Evolutionary conservation across 805 yeast genomes (phyloP).

Genomic region (Ascoidea rubescens): DNA sequence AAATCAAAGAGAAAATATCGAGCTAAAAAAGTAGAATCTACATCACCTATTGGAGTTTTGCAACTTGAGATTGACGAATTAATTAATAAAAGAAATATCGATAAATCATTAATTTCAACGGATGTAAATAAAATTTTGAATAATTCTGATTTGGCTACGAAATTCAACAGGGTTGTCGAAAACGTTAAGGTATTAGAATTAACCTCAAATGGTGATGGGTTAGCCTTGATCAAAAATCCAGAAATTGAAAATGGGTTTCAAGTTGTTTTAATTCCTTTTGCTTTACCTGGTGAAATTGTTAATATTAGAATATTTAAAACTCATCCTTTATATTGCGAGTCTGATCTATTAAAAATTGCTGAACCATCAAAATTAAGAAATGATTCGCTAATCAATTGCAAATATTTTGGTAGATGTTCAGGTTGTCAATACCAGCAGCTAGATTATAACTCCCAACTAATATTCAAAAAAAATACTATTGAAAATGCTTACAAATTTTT

Average conservation of each 20-base stretch:
- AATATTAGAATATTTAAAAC: constrained; percentile 62
- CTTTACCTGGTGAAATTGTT: constrained; percentile 75
- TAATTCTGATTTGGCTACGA: constrained; percentile 28
- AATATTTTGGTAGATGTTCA: constrained; percentile 83
- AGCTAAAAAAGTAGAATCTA: constrained; percentile 52
- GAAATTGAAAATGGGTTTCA: constrained; percentile 27
- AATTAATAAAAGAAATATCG: constrained; percentile 26
- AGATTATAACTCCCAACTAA: constrained; percentile 58
- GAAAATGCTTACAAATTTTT: constrained; percentile 69
- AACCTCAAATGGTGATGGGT: constrained; percentile 79
- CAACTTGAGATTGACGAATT: constrained; percentile 58
- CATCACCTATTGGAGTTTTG: constrained; percentile 72
- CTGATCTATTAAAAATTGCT: constrained; percentile 50
- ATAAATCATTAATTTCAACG: constrained; percentile 36
- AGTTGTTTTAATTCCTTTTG: constrained; percentile 73
- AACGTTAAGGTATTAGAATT: constrained; percentile 44
- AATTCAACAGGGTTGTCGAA: constrained; percentile 43
- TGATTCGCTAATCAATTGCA: constrained; percentile 52
- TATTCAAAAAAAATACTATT: constrained; percentile 60
- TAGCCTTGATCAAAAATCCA: constrained; percentile 58
- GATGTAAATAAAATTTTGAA: constrained; percentile 56
- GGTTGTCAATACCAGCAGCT: constrained; percentile 90
- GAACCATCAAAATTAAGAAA: constrained; percentile 35
- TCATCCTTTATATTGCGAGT: constrained; percentile 58
- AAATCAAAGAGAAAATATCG: constrained; percentile 40